Base-by-base conservation (phyloP, 352 stramenopile genomes). In the Achlya hypogyna region DNA sequence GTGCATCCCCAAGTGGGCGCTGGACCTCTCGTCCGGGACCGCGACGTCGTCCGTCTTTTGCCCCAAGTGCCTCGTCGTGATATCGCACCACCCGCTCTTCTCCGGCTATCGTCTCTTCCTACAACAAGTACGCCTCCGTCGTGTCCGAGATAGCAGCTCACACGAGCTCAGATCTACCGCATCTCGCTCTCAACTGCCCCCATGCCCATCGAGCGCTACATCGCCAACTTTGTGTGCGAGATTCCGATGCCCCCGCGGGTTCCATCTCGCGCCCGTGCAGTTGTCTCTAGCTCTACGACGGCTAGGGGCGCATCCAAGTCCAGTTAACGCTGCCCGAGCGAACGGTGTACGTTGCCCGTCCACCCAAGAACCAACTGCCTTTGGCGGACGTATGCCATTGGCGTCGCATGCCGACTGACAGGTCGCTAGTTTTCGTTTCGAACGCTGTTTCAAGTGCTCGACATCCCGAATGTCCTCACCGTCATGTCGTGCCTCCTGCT, bases 21-120 rank as follows among this genome's bases (percentile, higher is more conserved):
- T 86, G 51, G 79, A 90, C 59, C 65, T 90, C 1, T 90, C 81
- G 22, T 72, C 74, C 0, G 73, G 79, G 42, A 72, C 75, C 12
- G 62, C 74, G 28, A 75, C 76, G 20, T 78, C 82, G 0, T 75
- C 83, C 27, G 82, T 91, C 20, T 98, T 96, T 71, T 86, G 89
- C 34, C 93, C 96, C 4, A 98, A 98, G 54, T 95, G 88, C 65
- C 84, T 98, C 42, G 72, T 97, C 25, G 71, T 98, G 29, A 85
- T 97, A 25, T 98, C 90, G 10, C 93, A 98, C 45, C 98, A 97
- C 79, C 95, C 95, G 4, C 98, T 98, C 74, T 96, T 98, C 54
- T 95, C 78, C 16, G 87, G 93, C 8, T 98, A 97, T 74, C 86
- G 93, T 18, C 84, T 95, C 64, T 98, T 98, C 71, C 76, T 99